These are phyloP conservation scores for Choanephora cucurbitarum DNA, from an alignment of 371 early-diverging fungal genomes.

Conservation along the genomic window DNA sequence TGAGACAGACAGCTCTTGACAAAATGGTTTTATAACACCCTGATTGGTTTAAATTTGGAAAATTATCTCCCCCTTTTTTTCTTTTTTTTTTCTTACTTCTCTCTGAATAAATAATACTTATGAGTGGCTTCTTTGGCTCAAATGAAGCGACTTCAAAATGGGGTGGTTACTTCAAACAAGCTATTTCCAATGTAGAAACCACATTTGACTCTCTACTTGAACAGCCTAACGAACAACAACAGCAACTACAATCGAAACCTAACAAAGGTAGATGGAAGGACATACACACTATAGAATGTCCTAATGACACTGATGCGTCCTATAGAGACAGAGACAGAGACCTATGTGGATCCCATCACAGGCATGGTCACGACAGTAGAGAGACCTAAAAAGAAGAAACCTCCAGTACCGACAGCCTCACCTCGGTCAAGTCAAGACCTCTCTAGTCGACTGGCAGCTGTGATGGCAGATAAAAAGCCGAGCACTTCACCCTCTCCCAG, in stretches of 20 bases:
- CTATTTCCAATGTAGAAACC: constrained; percentile 77
- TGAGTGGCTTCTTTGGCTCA: constrained; percentile 49
- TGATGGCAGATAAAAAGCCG: constrained; percentile 24
- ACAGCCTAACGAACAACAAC: constrained; percentile 13
- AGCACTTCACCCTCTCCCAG: not conserved
- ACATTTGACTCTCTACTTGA: constrained; percentile 81
- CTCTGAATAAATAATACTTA: constrained; percentile 2
- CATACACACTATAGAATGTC: not conserved
- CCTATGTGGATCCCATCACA: constrained; percentile 50
- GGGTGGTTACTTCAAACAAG: constrained; percentile 75
- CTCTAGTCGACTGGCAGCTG: constrained; percentile 45
- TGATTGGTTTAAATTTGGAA: no score
- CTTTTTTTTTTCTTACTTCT: not conserved
- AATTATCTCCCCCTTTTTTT: no score
- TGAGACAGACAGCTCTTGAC: not conserved
- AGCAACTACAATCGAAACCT: not conserved
- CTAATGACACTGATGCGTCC: not conserved
- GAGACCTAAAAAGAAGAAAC: constrained; percentile 19
- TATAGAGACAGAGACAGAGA: constrained; percentile 38
- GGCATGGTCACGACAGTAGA: constrained; percentile 51
- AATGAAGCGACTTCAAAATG: constrained; percentile 45
- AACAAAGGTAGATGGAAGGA: not conserved
- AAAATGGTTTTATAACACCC: no score
- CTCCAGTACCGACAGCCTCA: not conserved
- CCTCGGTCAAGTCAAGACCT: constrained; percentile 38